A percentile compares a stretch with the other conserved stretches of the same genome.
Evolutionary conservation across 306 rosid genomes (phyloP).

Genomic region (Boehmeria nivea): DNA sequence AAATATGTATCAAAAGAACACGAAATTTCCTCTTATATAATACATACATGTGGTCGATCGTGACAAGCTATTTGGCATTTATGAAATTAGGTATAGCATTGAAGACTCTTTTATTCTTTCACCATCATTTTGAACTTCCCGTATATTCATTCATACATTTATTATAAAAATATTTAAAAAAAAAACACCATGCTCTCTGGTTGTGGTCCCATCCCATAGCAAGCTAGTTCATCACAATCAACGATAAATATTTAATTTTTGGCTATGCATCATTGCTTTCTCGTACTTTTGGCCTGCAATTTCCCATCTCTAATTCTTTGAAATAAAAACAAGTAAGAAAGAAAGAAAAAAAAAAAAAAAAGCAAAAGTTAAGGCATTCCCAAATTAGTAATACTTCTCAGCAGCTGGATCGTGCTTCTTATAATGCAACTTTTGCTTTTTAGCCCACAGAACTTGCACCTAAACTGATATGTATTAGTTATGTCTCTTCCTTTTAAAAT

Average conservation of each 20-base stretch:
- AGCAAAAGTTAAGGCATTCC: conserved; percentile 4
- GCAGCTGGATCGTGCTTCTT: conserved; percentile 2
- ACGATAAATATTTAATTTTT: background rate
- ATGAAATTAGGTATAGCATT: conserved; percentile 24
- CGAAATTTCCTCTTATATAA: background rate
- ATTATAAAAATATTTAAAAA: background rate
- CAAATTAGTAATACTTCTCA: conserved; percentile 2
- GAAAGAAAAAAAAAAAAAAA: conserved; percentile 9
- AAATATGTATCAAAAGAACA: background rate
- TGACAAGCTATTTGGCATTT: conserved; percentile 18
- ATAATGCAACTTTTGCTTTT: conserved; percentile 18
- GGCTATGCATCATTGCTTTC: conserved; percentile 2
- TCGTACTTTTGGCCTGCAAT: conserved; percentile 12
- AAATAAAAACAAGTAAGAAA: no score
- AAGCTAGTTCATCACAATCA: background rate
- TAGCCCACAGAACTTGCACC: conserved; percentile 25
- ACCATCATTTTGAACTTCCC: conserved; percentile 17
- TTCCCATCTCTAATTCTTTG: background rate
- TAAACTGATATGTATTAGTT: conserved; percentile 10
- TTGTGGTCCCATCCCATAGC: conserved; percentile 1
- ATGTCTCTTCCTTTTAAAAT: background rate
- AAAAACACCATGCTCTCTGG: background rate
- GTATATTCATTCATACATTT: background rate
- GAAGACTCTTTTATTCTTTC: conserved; percentile 14
- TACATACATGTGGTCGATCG: background rate